Percentiles rank a stretch among this genome's conserved stretches.
Conservation (phyloP, 2,329 filamentous ascomycete species). For the Ascochyta fabae region DNA sequence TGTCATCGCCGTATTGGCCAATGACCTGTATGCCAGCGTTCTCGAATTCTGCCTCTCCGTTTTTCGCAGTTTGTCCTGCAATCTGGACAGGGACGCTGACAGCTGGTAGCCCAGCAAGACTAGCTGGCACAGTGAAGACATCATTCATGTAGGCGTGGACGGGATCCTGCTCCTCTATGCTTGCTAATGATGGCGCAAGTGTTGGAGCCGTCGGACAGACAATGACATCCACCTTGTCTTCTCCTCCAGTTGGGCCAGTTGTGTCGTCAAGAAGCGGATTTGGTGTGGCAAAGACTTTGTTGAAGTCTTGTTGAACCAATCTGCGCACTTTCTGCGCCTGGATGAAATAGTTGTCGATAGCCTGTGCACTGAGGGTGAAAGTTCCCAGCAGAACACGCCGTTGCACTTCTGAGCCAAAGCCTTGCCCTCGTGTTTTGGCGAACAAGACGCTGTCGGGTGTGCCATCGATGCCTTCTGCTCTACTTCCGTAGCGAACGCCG, state of each 20-base stretch:
- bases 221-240: constrained; percentile 80
- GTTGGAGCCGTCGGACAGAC: constrained; percentile 87
- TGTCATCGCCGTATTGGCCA: constrained; percentile 82
- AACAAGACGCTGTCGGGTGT: constrained; percentile 65
- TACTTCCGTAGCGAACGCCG: constrained; percentile 85
- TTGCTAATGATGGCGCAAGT: constrained; percentile 68
- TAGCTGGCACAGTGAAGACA: constrained; percentile 94
- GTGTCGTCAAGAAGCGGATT: constrained; percentile 68
- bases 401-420: constrained; percentile 85
- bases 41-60: constrained; percentile 28
- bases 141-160: constrained; percentile 91
- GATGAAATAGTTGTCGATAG: constrained; percentile 96
- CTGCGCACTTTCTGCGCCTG: constrained; percentile 88
- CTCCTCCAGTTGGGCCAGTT: constrained; percentile 54
- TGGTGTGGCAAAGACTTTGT: constrained; percentile 71
- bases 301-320: constrained; percentile 85
- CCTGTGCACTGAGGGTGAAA: constrained; percentile 86
- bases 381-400: constrained; percentile 87
- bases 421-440: constrained; percentile 72
- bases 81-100: constrained; percentile 76
- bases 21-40: constrained; percentile 74
- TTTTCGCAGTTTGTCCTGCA: constrained; percentile 38
- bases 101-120: constrained; percentile 86
- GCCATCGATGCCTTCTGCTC: constrained; percentile 61
- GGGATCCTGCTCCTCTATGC: constrained; percentile 60